Base-by-base conservation (phyloP, 1,139 yeast species). In the Eremothecium coryli region DNA sequence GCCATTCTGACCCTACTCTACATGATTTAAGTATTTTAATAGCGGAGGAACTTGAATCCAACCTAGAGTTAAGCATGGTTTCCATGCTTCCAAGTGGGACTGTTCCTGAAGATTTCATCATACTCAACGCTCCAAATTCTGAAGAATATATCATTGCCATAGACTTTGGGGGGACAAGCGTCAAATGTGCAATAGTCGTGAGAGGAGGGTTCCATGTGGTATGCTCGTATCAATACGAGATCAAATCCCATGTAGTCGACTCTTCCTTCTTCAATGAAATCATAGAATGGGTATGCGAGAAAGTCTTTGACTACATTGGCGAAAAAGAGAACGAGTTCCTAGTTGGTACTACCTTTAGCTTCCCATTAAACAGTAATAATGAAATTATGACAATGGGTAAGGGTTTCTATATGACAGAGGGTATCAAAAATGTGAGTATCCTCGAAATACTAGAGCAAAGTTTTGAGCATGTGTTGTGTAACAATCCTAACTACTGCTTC, bases 271-370 rank as follows among this genome's bases (percentile, higher is more conserved):
- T 60, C 24, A 41, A 51, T 10, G 29, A 30, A 1, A 32, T 56
- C 3, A 50, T 46, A 4, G 17, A 31, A 7, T 40, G 39, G 31
- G 46, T 52, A 10, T 33, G 42, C 32, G 30, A 26, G 23, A 18
- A 23, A 11, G 23, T 33, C 12, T 15, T 12, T 3, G 33, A 18
- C 2, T 26, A 26, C 6, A 17, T 39, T 3, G 11, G 22, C 5
- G 32, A 35, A 14, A 9, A 26, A 2, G 7, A 16, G 9, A 9
- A 21, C 14, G 7, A 16, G 28, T 21, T 38, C 32, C 13, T 33
- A 26, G 45, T 57, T n/a, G 58, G 60, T 3, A 38, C 54, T 5
- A 53, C 62, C 2, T 60, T 61, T 50, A 56, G 61, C 21, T 61
- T 60, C 46, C 64, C 65, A 4, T 36, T 56, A 9, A 52, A 53